These are phyloP conservation scores for Mucor circinelloides DNA, from an alignment of 371 early-diverging fungal species.

Conservation along the genomic window DNA sequence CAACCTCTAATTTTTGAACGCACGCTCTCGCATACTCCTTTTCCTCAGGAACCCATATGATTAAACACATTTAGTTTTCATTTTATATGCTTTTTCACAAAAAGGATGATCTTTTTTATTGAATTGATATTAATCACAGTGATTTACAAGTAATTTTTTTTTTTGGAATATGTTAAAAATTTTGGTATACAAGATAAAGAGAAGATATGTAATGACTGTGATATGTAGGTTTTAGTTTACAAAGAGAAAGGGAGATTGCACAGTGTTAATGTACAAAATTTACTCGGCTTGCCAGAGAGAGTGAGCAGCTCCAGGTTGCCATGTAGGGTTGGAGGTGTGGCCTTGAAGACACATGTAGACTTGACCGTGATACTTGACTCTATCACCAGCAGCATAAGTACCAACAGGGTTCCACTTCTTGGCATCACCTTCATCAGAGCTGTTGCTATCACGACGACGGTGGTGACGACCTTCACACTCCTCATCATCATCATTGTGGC, in stretches of 20 bases:
- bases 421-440: conserved; percentile 23
- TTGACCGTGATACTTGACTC: conserved; percentile 56
- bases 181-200: not conserved
- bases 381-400: conserved; percentile 59
- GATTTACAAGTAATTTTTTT: not conserved
- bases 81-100: not conserved
- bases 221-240: not conserved
- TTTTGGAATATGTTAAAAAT: not conserved
- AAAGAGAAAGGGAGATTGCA: not conserved
- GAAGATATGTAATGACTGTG: not conserved
- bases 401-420: conserved; percentile 58
- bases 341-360: conserved; percentile 56
- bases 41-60: no score
- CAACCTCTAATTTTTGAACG: no score
- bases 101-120: not conserved
- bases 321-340: conserved; percentile 60
- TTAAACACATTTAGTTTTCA: no score
- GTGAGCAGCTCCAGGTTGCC: conserved; percentile 54
- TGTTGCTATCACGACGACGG: conserved; percentile 9
- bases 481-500: conserved; percentile 6
- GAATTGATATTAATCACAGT: not conserved
- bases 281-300: conserved; percentile 60
- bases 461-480: not conserved
- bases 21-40: no score
- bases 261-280: conserved; percentile 4